These are phyloP conservation scores for Saccharomycopsis schoenii DNA, from an alignment of 805 yeast genomes.

Conservation along the genomic window DNA sequence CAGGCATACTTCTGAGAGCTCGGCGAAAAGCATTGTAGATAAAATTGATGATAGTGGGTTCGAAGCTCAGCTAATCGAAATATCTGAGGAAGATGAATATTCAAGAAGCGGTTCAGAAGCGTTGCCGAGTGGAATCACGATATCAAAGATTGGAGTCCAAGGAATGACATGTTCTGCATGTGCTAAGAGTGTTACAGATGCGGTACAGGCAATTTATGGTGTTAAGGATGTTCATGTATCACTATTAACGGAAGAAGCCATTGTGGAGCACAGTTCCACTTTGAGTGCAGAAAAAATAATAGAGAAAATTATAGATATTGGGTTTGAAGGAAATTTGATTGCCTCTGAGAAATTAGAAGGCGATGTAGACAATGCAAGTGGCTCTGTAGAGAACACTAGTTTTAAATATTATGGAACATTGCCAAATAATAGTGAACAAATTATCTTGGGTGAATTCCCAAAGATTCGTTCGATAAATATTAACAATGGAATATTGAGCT, in stretches of 20 bases:
- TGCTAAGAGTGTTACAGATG: constrained; percentile 52
- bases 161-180: constrained; percentile 97
- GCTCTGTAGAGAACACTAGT: background rate
- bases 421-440: background rate
- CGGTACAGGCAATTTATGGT: constrained; percentile 39
- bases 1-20: constrained; percentile 29
- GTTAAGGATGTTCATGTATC: constrained; percentile 55
- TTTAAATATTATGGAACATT: constrained; percentile 9
- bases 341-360: constrained; percentile 1
- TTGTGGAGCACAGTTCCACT: constrained; percentile 36
- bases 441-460: background rate
- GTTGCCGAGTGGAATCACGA: background rate
- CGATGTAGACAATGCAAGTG: background rate
- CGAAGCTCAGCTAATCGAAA: constrained; percentile 33
- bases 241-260: constrained; percentile 65
- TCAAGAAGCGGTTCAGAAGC: background rate
- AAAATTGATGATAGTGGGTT: constrained; percentile 76
- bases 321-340: constrained; percentile 46
- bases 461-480: constrained; percentile 38
- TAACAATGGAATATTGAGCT: constrained; percentile 35
- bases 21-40: constrained; percentile 33
- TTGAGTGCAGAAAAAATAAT: constrained; percentile 31
- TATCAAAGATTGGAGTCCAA: constrained; percentile 20
- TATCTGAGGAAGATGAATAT: background rate
- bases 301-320: constrained; percentile 62